Conservation (phyloP, 192 early-diverging fungal species). For the Coemansia sp. region DNA sequence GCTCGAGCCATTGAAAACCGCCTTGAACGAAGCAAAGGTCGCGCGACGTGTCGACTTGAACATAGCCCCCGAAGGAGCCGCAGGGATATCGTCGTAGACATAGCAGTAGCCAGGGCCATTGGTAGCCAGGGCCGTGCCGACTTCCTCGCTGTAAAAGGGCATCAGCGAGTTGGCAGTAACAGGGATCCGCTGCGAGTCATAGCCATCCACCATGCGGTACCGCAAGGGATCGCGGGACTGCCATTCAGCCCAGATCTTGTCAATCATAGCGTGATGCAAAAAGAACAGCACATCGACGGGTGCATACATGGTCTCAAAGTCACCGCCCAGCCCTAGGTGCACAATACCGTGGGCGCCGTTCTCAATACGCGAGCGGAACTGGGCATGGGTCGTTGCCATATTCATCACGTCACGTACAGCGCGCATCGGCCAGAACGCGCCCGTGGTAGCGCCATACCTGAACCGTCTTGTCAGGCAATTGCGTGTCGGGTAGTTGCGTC, state of each 20-base stretch:
- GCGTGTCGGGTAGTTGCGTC: slow-evolving; percentile 47
- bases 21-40: background rate
- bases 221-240: slow-evolving; percentile 48
- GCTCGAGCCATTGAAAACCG: slow-evolving; percentile 4
- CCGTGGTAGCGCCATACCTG: slow-evolving; percentile 35
- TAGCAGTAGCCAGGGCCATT: slow-evolving; percentile 51
- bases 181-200: slow-evolving; percentile 25
- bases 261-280: slow-evolving; percentile 67
- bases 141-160: slow-evolving; percentile 50
- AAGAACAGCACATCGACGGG: slow-evolving; percentile 62
- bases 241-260: slow-evolving; percentile 61
- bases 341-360: slow-evolving; percentile 55
- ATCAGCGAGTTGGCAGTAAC: slow-evolving; percentile 30
- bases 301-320: slow-evolving; percentile 56
- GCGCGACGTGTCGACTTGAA: slow-evolving; percentile 9
- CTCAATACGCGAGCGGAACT: slow-evolving; percentile 55
- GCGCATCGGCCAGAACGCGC: slow-evolving; percentile 50
- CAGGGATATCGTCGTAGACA: slow-evolving; percentile 46
- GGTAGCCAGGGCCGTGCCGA: slow-evolving; percentile 31
- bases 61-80: slow-evolving; percentile 18
- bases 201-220: slow-evolving; percentile 34
- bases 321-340: slow-evolving; percentile 53
- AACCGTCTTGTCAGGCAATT: slow-evolving; percentile 51
- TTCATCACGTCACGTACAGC: slow-evolving; percentile 48
- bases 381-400: slow-evolving; percentile 33